Evolutionary conservation across 2,329 filamentous ascomycete genomes (phyloP), one percentile per base, ranked within the genome.

Genomic region (Xylaria sp.): DNA sequence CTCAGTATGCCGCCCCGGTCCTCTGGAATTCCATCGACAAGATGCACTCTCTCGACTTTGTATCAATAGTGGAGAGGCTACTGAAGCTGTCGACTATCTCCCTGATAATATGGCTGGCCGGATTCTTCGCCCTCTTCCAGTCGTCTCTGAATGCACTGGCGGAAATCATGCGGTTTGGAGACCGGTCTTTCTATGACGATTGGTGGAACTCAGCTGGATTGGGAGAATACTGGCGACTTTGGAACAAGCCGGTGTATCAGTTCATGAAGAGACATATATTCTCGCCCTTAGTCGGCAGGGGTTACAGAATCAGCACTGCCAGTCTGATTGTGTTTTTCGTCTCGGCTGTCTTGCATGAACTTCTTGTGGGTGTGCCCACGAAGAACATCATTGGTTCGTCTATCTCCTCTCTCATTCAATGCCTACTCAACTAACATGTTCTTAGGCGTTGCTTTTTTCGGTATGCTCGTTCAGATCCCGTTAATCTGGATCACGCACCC

Each of bases 181-280:
- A 99, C 79, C 89, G 96, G 37, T 92, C 94, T 62, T 99, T 99
- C 80, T 99, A 99, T 80, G 91, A 93, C 46, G 94, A 97, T 77
- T 99, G 96, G 96, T 99, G 96, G 96, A 99, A 99, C 78, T 93
- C 91, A 72, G 90, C 91, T 64, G 94, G 91, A 73, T 85, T 98
- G 7, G 93, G 94, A 41, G 88, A 87, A 4, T 99, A 99, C 84
- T 98, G 95, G 95, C 90, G 94, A 25, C 92, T 91, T 0, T 99
- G 96, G 96, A 99, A 99, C 83, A 97, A 97, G 79, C 96, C 96
- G 0, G 95, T 99, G 6, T 97, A 97, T 78, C 91, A 94, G 67
- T 99, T 97, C 81, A 98, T 99, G 90, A 94, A 93, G 77, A 87
- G 96, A 46, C 96, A 99, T 79, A 90, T 99, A 61, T 98, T 96